Base-by-base conservation (phyloP, 129 eudicot species). In the Pulicaria dysenterica region DNA sequence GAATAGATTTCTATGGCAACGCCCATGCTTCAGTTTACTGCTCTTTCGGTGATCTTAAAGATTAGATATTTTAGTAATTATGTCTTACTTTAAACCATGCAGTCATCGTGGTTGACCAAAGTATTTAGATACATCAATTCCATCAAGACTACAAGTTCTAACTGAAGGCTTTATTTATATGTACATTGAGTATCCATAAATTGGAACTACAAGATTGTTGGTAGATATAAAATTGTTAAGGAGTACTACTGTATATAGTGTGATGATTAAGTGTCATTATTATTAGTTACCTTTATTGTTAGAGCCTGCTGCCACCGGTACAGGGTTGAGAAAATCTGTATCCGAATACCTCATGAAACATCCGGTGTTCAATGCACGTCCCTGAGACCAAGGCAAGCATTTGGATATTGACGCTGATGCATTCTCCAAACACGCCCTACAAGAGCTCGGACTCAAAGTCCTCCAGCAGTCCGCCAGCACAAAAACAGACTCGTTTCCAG, bases 321-420 rank as follows among this genome's bases (percentile, higher is more conserved):
- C 53, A 8, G 87, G 80, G 82, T 89, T 89, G 47, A 89, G 87
- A 70, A 89, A 89, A 65, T 86, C 59, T 16, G 62, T 77, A 58
- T 89, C 87, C 1, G 96, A 89, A 63, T 86, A 89, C 82, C 91
- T 86, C 87, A 88, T 58, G 73, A 83, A 88, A 76, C 95, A 88
- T 8, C 95, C 91, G 0, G 91, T 79, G 64, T 85, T 71, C 80
- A 88, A 17, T 1, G 85, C 91, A 63, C 88, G 72, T 0, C 91
- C 95, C 75, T 85, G 88, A 1, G 88, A 71, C 87, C 76, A 79
- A 64, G 87, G 89, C 80, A 84, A 79, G 76, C 95, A 88, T 49
- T 77, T 79, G 72, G 65, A 54, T n/a, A 85, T 54, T 16, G 79
- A 48, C 7, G 70, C 59, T 48, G 85, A 84, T 3, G 91, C 91